Conservation (phyloP, 768 basidiomycete genomes). For the Atractiella rhizophila region DNA sequence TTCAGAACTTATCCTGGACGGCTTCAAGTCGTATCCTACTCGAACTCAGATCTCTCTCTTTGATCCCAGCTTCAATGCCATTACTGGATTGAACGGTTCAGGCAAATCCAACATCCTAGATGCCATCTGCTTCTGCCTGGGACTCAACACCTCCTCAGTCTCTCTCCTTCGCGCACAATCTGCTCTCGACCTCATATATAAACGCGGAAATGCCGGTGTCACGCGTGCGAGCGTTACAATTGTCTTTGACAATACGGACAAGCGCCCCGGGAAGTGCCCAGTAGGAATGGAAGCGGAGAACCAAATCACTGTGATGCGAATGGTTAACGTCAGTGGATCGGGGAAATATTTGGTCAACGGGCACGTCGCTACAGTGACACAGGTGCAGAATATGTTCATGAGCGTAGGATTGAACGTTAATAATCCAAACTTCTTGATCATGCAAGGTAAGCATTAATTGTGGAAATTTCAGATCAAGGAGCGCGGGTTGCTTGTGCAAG, state of each 20-base stretch:
- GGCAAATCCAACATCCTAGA: constrained; percentile 99
- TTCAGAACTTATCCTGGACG: constrained; percentile 84
- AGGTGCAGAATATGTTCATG: constrained; percentile 75
- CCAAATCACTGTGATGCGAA: constrained; percentile 90
- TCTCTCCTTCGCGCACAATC: constrained; percentile 71
- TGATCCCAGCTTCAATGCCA: constrained; percentile 95
- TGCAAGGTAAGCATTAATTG: constrained; percentile 59
- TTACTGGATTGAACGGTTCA: constrained; percentile 48
- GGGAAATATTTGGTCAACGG: constrained; percentile 91
- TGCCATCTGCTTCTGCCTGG: constrained; percentile 94
- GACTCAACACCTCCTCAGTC: constrained; percentile 49
- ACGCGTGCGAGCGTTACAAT: constrained; percentile 95
- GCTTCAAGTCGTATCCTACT: constrained; percentile 89
- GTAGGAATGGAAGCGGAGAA: constrained; percentile 49
- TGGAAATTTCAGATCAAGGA: too few species aligned
- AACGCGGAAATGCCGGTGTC: constrained; percentile 88
- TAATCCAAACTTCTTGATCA: constrained; percentile 96
- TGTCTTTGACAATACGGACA: constrained; percentile 92
- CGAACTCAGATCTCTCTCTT: constrained; percentile 87
- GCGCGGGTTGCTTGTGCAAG: too few species aligned
- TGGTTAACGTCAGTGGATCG: constrained; percentile 60
- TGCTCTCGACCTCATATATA: constrained; percentile 97
- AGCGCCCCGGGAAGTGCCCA: constrained; percentile 43
- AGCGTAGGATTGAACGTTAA: constrained; percentile 97
- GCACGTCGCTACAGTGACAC: constrained; percentile 65